Percentiles rank a stretch among this genome's conserved stretches.
These are phyloP conservation scores for Marvania coccoides DNA, from an alignment of 139 green algal species.

Conservation along the genomic window DNA sequence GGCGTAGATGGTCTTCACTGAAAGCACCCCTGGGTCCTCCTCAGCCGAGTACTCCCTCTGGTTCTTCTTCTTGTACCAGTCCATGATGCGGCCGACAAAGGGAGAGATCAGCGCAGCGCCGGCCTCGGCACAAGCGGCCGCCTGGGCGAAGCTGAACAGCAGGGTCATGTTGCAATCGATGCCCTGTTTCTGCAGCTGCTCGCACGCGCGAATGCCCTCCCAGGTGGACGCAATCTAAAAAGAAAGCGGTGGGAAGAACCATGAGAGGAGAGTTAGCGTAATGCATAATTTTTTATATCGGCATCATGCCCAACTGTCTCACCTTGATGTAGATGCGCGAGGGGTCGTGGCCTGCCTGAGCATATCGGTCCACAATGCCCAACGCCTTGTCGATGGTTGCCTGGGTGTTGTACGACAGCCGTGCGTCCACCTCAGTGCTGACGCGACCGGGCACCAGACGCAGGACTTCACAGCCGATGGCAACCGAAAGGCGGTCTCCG, in stretches of 20 bases:
- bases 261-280: not conserved
- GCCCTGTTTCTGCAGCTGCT: slow-evolving; percentile 69
- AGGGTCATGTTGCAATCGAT: slow-evolving; percentile 90
- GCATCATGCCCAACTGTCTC: not conserved
- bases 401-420: slow-evolving; percentile 58
- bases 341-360: slow-evolving; percentile 35
- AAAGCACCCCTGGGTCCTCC: slow-evolving; percentile 31
- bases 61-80: slow-evolving; percentile 69
- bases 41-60: slow-evolving; percentile 46
- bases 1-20: slow-evolving; percentile 51
- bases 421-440: slow-evolving; percentile 71
- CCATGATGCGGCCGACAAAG: slow-evolving; percentile 89
- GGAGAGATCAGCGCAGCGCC: slow-evolving; percentile 76
- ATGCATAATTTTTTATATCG: not conserved
- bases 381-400: slow-evolving; percentile 68
- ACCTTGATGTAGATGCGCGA: slow-evolving; percentile 49
- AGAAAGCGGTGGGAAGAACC: not conserved
- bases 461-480: slow-evolving; percentile 67
- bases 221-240: slow-evolving; percentile 74
- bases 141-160: slow-evolving; percentile 84
- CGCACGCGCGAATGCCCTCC: slow-evolving; percentile 79
- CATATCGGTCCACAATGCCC: slow-evolving; percentile 65
- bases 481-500: slow-evolving; percentile 66
- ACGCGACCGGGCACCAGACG: slow-evolving; percentile 71
- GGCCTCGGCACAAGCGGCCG: slow-evolving; percentile 72